phyloP scores from a whole-genome alignment of 768 basidiomycete species.

The Lentinula aciculospora region DNA sequence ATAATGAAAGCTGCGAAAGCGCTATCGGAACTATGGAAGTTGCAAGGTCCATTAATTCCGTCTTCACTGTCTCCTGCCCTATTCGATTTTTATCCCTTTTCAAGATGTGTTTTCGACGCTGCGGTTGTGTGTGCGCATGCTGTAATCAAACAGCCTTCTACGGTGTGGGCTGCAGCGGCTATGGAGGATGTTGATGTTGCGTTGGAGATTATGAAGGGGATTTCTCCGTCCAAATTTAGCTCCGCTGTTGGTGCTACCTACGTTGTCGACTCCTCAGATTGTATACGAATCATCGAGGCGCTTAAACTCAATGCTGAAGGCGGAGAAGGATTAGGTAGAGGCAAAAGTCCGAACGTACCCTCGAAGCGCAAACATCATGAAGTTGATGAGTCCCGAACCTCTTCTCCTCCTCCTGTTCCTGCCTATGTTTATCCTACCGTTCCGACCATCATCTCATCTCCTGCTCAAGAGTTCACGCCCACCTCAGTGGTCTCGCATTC shows the following conservation, averaged over 20 bases:
- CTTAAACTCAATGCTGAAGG: conserved; percentile 1
- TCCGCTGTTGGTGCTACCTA: conserved; percentile 24
- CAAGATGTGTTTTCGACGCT: conserved; percentile 61
- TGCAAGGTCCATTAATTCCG: conserved; percentile 7
- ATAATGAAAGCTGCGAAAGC: conserved; percentile 49
- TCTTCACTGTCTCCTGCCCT: conserved; percentile 30
- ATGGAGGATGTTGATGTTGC: conserved; percentile 39
- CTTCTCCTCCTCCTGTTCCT: not conserved
- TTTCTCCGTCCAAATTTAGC: conserved; percentile 15
- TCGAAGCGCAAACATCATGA: conserved; percentile 39
- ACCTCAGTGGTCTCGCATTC: not conserved
- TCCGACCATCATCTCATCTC: not conserved
- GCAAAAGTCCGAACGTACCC: conserved; percentile 10
- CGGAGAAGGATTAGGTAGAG: not conserved
- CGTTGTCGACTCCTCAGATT: conserved; percentile 22
- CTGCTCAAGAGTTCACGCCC: not conserved
- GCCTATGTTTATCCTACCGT: conserved; percentile 8
- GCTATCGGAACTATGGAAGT: conserved; percentile 34
- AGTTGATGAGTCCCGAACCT: conserved; percentile 16
- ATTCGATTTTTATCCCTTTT: conserved; percentile 55
- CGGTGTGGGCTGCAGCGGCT: conserved; percentile 42
- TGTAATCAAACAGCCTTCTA: conserved; percentile 45
- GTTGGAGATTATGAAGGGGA: conserved; percentile 36
- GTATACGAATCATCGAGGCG: conserved; percentile 19
- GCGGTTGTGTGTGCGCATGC: conserved; percentile 60